Base-by-base conservation (phyloP, 495 filamentous ascomycete genomes). In the Penicillium pancosmium region DNA sequence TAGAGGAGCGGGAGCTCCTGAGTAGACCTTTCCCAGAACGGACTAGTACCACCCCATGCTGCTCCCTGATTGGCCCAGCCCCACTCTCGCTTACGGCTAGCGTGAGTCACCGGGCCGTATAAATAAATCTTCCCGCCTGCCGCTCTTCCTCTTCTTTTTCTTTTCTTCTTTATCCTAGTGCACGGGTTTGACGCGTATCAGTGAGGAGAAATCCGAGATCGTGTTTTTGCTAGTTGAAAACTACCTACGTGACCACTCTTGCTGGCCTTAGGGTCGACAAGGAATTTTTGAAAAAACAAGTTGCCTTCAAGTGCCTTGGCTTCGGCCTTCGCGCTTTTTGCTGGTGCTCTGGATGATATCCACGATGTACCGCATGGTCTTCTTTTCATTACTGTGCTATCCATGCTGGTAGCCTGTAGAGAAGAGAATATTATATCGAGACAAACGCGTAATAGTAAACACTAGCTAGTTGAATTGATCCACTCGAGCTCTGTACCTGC, bases 151-250 rank as follows among this genome's bases (percentile, higher is more conserved):
- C 64, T 61, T 66, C 67, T 77, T 74, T 65, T 73, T 68, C 63
- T 71, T 80, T 80, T 69, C 57, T 72, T 78, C 62, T 70, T 56
- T 69, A 80, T 80, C 76, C 77, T 78, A 67, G 79, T 82, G 79
- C 79, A 80, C 67, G 78, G 79, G 79, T 78, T 77, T 77, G 81
- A 81, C 77, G 77, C 77, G 75, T 74, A 67, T 79, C 78, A 80
- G 78, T 82, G 80, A 82, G 78, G 80, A 82, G 73, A 74, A 68
- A 77, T 82, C 80, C 80, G 80, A 82, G 78, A 78, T 67, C 75
- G 77, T 79, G 77, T 81, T 81, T 80, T 81, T 81, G 80, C 80
- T 82, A 80, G 78, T 82, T 82, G 80, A 82, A 82, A 82, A 82
- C 80, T 82, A 80, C 72, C 72, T 76, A 73, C 67, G 73, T 80